Evolutionary conservation across 2,329 filamentous ascomycete species (phyloP).

Genomic region (Trichoderma koningiopsis): DNA sequence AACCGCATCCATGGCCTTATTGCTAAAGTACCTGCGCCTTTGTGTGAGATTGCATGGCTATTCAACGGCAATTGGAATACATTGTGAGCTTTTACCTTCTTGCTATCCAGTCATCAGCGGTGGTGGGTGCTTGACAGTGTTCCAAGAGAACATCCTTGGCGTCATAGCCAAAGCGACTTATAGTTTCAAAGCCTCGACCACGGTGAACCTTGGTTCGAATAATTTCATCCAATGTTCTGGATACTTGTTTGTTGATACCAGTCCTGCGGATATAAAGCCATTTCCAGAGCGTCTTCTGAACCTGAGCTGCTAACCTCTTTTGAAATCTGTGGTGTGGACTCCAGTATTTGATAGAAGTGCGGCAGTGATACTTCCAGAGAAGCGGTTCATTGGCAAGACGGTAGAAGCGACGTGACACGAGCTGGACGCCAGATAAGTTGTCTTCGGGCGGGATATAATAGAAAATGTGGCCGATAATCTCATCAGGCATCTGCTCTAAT

Average conservation of each 20-base stretch:
- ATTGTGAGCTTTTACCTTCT: slow-evolving; percentile 52
- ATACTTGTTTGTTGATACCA: slow-evolving; percentile 53
- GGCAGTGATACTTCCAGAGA: slow-evolving; percentile 80
- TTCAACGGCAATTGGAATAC: not conserved
- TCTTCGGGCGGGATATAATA: slow-evolving; percentile 61
- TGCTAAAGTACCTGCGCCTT: slow-evolving; percentile 70
- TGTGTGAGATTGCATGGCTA: slow-evolving; percentile 4
- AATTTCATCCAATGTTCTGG: slow-evolving; percentile 64
- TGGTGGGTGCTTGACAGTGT: slow-evolving; percentile 62
- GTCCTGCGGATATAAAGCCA: slow-evolving; percentile 61
- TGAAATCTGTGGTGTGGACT: slow-evolving; percentile 62
- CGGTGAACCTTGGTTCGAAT: slow-evolving; percentile 71
- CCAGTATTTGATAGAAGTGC: slow-evolving; percentile 73
- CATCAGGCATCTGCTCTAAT: slow-evolving; percentile 67
- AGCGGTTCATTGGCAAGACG: slow-evolving; percentile 69
- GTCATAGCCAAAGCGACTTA: slow-evolving; percentile 78
- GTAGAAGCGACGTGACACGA: slow-evolving; percentile 64
- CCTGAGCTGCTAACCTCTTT: slow-evolving; percentile 55
- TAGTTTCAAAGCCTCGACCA: slow-evolving; percentile 67
- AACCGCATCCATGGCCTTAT: slow-evolving; percentile 73
- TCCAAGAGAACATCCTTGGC: slow-evolving; percentile 80
- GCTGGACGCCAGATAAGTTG: slow-evolving; percentile 50
- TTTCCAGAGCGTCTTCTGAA: slow-evolving; percentile 73
- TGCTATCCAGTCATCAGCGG: slow-evolving; percentile 73
- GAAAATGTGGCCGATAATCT: slow-evolving; percentile 81